These are phyloP conservation scores for Sporothrix protearum DNA, from an alignment of 2,329 filamentous ascomycete species.

Conservation along the genomic window DNA sequence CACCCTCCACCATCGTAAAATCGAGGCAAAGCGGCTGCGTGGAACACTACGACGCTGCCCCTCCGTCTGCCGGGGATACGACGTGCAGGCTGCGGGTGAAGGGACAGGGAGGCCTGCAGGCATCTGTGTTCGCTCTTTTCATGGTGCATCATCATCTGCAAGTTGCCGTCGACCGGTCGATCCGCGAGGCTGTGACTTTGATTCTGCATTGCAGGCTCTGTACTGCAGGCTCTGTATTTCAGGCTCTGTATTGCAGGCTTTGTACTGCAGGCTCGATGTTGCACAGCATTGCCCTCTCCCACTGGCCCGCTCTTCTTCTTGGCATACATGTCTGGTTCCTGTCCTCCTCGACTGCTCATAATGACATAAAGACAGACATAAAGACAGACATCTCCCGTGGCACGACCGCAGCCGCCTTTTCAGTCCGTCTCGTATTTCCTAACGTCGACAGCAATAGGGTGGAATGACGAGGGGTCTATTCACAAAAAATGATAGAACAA, in stretches of 20 bases:
- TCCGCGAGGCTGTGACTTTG: conserved; percentile 3
- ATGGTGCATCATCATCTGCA: not conserved
- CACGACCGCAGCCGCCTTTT: not conserved
- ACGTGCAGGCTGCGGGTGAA: not conserved
- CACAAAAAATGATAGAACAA: not conserved
- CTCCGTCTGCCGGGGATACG: conserved; percentile 1
- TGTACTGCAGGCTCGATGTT: too few relatives aligned
- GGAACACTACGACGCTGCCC: not conserved
- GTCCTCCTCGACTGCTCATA: not conserved
- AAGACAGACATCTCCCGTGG: too few relatives aligned
- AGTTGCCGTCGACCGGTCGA: conserved; percentile 1
- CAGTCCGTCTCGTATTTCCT: not conserved
- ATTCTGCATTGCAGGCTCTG: too few relatives aligned
- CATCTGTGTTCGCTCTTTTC: not conserved
- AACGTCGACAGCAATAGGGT: not conserved
- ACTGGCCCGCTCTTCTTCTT: not conserved
- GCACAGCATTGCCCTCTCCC: not conserved
- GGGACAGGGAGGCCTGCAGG: not conserved
- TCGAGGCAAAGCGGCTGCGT: not conserved
- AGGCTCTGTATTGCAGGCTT: too few relatives aligned
- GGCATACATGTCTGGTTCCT: not conserved
- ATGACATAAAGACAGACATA: too few relatives aligned
- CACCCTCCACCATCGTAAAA: not conserved
- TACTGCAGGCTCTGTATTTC: not conserved
- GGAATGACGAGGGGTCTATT: not conserved